A percentile compares a stretch with the other conserved stretches of the same genome.
Evolutionary conservation across 2,329 filamentous ascomycete species (phyloP).

Genomic region (Bertia moriformis): DNA sequence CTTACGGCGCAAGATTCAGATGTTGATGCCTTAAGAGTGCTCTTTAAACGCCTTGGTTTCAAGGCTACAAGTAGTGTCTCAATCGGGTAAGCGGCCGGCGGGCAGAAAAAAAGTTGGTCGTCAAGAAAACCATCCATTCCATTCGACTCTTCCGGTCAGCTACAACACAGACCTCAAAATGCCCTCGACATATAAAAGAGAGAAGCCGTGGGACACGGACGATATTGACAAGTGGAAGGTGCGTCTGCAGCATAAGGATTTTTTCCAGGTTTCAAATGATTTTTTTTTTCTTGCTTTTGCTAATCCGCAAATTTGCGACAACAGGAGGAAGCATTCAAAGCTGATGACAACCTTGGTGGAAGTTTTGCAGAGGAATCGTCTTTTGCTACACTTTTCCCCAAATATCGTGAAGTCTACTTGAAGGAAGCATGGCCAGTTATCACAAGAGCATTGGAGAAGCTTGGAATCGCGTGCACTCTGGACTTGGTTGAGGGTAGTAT

Average conservation of each 20-base stretch:
- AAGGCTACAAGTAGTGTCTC: not conserved
- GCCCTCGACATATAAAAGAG: constrained; percentile 78
- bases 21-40: not conserved
- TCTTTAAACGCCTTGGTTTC: too few relatives aligned
- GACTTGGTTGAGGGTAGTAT: constrained; percentile 93
- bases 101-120: not conserved
- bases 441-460: constrained; percentile 73
- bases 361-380: constrained; percentile 86
- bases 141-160: too few relatives aligned
- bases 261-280: not conserved
- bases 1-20: not conserved
- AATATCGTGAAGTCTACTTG: constrained; percentile 89
- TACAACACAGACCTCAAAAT: constrained; percentile 37
- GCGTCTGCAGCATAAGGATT: too few relatives aligned
- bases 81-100: not conserved
- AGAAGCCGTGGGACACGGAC: constrained; percentile 91
- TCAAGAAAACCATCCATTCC: not conserved
- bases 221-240: constrained; percentile 93
- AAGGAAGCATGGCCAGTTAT: constrained; percentile 51
- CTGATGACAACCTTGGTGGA: constrained; percentile 71
- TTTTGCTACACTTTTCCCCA: constrained; percentile 78
- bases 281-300: not conserved
- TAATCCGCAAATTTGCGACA: too few relatives aligned
- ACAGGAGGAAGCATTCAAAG: constrained; percentile 66
- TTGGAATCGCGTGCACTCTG: constrained; percentile 77